Base-by-base conservation (phyloP, 148 eudicot species). In the Cornus kousa region DNA sequence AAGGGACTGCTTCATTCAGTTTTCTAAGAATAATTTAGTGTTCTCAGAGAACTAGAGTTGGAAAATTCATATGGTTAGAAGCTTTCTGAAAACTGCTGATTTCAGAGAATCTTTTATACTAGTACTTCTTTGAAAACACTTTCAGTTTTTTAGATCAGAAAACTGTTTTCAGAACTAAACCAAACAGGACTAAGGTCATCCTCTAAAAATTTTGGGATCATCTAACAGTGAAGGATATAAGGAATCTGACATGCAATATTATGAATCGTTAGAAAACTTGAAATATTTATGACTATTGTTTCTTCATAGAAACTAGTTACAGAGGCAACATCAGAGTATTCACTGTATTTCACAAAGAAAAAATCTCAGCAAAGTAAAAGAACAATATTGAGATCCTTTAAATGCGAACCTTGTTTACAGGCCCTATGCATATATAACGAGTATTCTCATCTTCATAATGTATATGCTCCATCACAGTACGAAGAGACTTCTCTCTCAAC, bases 381-480 rank as follows among this genome's bases (percentile, higher is more conserved):
- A 62, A 62, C 8, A 20, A 3, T 24, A 17, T 20, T n/a, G 6
- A 62, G 66, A 17, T 17, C 9, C 66, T n/a, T 62, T 62, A 19
- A 62, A 62, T 70, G 69, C 73, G 39, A 64, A 94, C 99, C 99
- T 96, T 96, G 82, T 96, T 94, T 68, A 96, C 99, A 72, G 98
- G 94, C 53, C 98, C 99, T 40, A 94, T 93, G 93, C 99, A 96
- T 81, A 96, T 68, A 78, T 96, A 96, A 24, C 95, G 90, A 81
- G 98, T 96, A 82, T 94, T 96, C 86, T 92, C 97, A 87, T 96
- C 99, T 83, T 96, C 99, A 83, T 96, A 96, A 79, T 96, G 99
- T 83, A 96, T 86, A 85, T 96, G 98, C 80, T 96, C 92, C 98
- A 96, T 94, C 73, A 82, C 92, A 59, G 85, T 84, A 71, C 87